These are phyloP conservation scores for Raddia guianensis DNA, from an alignment of 176 grass and related monocot species.

Conservation along the genomic window DNA sequence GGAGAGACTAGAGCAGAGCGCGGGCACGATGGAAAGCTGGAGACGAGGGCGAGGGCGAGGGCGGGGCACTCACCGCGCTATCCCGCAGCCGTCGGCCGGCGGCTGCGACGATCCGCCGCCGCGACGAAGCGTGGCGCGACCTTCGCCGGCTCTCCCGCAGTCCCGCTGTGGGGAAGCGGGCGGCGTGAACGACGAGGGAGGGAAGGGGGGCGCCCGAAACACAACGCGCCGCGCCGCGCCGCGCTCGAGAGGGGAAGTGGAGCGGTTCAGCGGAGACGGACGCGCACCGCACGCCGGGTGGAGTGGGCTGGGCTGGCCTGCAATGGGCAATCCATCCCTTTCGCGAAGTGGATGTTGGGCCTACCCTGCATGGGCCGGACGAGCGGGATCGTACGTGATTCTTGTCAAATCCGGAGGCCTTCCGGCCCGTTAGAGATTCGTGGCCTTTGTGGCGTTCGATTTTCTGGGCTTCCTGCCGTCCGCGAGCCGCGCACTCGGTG, in stretches of 20 bases:
- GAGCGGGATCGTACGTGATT: no score
- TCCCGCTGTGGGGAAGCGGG: background rate
- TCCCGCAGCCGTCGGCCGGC: background rate
- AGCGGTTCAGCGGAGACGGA: background rate
- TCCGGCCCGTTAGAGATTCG: no score
- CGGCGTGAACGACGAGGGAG: constrained; percentile 20
- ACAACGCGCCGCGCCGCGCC: no score
- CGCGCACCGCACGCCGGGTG: background rate
- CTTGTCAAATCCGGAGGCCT: no score
- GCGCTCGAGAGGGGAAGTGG: no score
- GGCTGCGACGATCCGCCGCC: background rate
- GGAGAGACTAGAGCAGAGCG: no score
- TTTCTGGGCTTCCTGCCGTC: no score
- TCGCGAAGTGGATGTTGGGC: background rate
- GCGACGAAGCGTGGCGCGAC: background rate
- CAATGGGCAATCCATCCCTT: background rate
- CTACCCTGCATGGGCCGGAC: no score
- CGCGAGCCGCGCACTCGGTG: no score
- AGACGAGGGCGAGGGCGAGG: no score
- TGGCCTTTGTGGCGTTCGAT: no score
- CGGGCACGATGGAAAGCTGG: background rate
- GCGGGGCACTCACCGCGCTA: background rate
- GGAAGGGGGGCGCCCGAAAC: no score
- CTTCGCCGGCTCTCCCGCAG: background rate
- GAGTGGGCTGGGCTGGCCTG: background rate